phyloP scores from a whole-genome alignment of 1,284 basidiomycete species.

The Microbotryum lychnidis-dioicae region DNA sequence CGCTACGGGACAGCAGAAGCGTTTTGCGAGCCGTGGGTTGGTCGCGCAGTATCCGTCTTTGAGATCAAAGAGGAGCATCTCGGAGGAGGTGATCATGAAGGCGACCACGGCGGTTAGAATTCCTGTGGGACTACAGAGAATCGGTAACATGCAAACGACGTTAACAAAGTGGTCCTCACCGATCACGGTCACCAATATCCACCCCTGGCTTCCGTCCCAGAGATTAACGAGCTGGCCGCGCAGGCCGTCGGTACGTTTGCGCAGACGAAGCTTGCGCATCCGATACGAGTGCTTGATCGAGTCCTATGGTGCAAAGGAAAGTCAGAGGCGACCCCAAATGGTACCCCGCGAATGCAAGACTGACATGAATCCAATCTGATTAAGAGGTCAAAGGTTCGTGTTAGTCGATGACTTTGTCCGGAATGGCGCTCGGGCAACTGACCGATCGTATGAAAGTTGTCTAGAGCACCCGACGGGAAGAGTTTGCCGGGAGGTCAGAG shows the following conservation, averaged over 20 bases:
- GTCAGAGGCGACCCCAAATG: constrained; percentile 37
- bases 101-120: constrained; percentile 75
- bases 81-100: constrained; percentile 74
- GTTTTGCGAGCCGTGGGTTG: constrained; percentile 55
- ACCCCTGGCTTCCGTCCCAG: constrained; percentile 76
- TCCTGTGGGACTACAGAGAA: constrained; percentile 47
- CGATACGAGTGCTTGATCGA: constrained; percentile 41
- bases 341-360: not conserved
- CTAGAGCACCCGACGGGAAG: not conserved
- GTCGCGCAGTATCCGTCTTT: constrained; percentile 78
- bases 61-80: constrained; percentile 85
- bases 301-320: constrained; percentile 20
- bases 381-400: not conserved
- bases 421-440: not conserved
- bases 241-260: constrained; percentile 38
- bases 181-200: constrained; percentile 77
- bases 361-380: not conserved
- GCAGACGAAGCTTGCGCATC: constrained; percentile 35
- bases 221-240: constrained; percentile 62
- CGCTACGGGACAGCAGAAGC: constrained; percentile 63
- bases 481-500: too few relatives aligned
- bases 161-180: constrained; percentile 27
- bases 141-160: not conserved
- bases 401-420: not conserved
- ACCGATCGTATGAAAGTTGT: constrained; percentile 28